Percentiles rank a stretch among this genome's conserved stretches.
Evolutionary conservation across 345 rosid genomes (phyloP).

Genomic region (Linum usitatissimum): DNA sequence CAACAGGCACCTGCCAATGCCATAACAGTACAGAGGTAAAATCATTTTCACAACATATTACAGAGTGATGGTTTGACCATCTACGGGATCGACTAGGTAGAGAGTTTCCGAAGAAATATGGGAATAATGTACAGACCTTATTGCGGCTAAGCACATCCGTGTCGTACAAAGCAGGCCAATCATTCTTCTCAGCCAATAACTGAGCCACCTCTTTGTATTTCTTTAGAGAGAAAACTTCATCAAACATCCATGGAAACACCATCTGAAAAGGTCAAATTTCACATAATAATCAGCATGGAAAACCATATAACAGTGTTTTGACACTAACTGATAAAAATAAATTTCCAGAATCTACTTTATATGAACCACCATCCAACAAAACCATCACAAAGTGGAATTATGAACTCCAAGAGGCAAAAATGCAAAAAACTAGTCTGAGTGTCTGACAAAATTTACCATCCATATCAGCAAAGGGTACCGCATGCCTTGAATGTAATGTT

Average conservation of each 20-base stretch:
- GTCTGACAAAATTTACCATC: too few species aligned
- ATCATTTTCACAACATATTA: not conserved
- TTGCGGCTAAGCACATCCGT: constrained; percentile 34
- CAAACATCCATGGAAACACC: constrained; percentile 88
- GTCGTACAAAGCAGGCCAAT: constrained; percentile 75
- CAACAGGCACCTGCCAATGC: constrained; percentile 62
- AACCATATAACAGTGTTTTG: not conserved
- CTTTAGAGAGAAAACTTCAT: constrained; percentile 59
- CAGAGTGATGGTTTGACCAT: not conserved
- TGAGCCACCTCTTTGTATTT: constrained; percentile 57
- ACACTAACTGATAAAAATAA: too few species aligned
- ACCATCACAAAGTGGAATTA: too few species aligned
- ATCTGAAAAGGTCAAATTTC: constrained; percentile 31
- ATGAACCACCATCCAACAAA: too few species aligned
- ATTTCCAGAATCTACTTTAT: too few species aligned
- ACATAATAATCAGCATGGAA: not conserved
- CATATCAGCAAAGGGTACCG: too few species aligned
- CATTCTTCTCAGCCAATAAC: constrained; percentile 64
- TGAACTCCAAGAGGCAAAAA: too few species aligned
- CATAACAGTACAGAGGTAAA: not conserved
- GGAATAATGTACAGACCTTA: constrained; percentile 31
- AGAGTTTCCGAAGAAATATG: too few species aligned
- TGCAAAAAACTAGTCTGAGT: too few species aligned
- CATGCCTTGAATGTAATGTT: too few species aligned
- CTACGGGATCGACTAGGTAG: too few species aligned